Conservation (phyloP, 805 yeast genomes). For the Lipomyces kockii region DNA sequence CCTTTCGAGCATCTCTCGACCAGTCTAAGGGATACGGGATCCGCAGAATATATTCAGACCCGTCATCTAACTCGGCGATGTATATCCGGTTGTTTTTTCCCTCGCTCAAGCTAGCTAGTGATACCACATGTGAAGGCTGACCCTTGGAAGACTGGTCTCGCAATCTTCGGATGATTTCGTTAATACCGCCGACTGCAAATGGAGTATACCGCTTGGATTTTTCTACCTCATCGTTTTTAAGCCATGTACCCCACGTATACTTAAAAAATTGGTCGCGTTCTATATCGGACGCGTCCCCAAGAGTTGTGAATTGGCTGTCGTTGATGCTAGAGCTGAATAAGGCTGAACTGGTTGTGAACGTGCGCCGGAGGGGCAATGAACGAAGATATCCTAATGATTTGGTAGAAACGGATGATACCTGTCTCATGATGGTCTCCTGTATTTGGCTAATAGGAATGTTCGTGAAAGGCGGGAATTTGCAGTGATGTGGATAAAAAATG, state of each 20-base stretch:
- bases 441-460: background rate
- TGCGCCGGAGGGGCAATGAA: background rate
- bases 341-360: constrained; percentile 5
- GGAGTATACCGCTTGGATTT: constrained; percentile 76
- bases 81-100: constrained; percentile 93
- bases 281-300: constrained; percentile 17
- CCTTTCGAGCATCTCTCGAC: constrained; percentile 55
- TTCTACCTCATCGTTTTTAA: constrained; percentile 74
- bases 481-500: background rate
- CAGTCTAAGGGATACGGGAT: constrained; percentile 83
- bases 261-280: constrained; percentile 60
- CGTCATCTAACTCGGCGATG: constrained; percentile 66
- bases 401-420: background rate
- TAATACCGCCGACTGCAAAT: constrained; percentile 79
- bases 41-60: constrained; percentile 66
- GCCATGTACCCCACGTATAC: constrained; percentile 96
- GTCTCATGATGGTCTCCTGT: background rate
- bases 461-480: background rate
- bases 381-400: background rate
- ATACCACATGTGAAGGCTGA: constrained; percentile 54
- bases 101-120: constrained; percentile 84
- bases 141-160: constrained; percentile 8
- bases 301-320: constrained; percentile 16
- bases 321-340: background rate
- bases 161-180: constrained; percentile 46